phyloP scores from a whole-genome alignment of 2,329 filamentous ascomycete genomes.

The Ophidiomyces ophidiicola region DNA sequence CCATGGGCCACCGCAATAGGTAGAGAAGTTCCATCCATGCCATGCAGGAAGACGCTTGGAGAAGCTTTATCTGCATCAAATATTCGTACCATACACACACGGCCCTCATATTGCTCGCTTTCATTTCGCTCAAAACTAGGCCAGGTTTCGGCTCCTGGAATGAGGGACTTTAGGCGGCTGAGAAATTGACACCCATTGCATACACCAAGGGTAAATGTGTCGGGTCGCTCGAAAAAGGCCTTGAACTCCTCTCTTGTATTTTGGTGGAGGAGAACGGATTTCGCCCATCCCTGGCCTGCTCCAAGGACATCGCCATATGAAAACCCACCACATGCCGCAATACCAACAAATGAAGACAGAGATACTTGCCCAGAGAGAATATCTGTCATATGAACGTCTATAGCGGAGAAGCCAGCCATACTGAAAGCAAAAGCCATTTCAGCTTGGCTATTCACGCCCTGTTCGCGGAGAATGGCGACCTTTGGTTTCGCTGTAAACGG shows the following conservation, averaged over 20 bases:
- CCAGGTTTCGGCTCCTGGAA: constrained; percentile 73
- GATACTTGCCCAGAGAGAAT: constrained; percentile 66
- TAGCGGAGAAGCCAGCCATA: constrained; percentile 75
- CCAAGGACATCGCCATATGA: constrained; percentile 87
- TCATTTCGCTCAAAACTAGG: constrained; percentile 75
- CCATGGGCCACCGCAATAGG: constrained; percentile 85
- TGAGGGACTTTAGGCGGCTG: constrained; percentile 65
- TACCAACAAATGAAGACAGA: constrained; percentile 68
- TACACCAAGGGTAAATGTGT: constrained; percentile 86
- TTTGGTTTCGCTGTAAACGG: constrained; percentile 53
- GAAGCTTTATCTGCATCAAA: constrained; percentile 45
- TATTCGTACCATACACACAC: constrained; percentile 74
- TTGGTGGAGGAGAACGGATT: constrained; percentile 75
- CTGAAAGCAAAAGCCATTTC: constrained; percentile 97
- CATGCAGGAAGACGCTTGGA: constrained; percentile 75
- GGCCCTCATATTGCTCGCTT: constrained; percentile 80
- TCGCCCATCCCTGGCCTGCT: constrained; percentile 93
- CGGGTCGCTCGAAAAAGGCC: constrained; percentile 70
- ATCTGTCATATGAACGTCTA: constrained; percentile 96
- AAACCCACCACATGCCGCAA: constrained; percentile 94
- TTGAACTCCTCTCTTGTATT: constrained; percentile 65
- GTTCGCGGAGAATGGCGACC: constrained; percentile 87
- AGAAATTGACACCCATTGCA: constrained; percentile 98
- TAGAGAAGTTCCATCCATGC: constrained; percentile 69
- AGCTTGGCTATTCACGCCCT: constrained; percentile 90